Evolutionary conservation across 208 protist species (phyloP).

Genomic region (Acanthamoeba lugdunensis): DNA sequence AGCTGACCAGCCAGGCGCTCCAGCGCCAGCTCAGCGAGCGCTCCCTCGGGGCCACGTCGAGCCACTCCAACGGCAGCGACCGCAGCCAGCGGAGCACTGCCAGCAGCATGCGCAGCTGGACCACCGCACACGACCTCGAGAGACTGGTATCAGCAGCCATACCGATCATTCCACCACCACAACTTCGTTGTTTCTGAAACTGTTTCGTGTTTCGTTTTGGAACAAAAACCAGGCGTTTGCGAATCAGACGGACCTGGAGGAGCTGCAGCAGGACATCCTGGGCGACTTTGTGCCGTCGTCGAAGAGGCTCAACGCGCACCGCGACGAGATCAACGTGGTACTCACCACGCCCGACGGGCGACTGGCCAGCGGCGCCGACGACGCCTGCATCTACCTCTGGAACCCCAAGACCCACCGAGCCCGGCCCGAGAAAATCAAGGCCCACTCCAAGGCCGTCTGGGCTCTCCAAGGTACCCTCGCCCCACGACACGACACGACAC

Average conservation of each 20-base stretch:
- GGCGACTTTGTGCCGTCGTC: not conserved
- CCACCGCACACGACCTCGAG: not conserved
- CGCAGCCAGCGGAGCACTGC: not conserved
- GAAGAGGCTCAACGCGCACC: not conserved
- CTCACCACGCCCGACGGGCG: not conserved
- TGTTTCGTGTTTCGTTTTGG: not conserved
- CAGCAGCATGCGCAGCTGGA: not conserved
- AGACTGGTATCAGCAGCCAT: not conserved
- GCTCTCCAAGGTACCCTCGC: not conserved
- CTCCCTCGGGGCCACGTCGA: not conserved
- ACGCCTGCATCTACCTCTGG: not conserved
- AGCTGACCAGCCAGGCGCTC: not conserved
- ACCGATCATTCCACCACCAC: not conserved
- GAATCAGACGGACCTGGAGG: not conserved
- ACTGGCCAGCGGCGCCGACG: not conserved
- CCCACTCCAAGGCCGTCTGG: conserved; percentile 11
- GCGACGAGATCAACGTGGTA: not conserved
- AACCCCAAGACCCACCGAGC: not conserved
- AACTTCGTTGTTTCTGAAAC: not conserved
- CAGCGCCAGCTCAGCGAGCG: conserved; percentile 17
- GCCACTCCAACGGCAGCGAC: not conserved
- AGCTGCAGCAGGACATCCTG: conserved; percentile 48
- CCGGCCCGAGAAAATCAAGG: not conserved
- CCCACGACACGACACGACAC: not conserved
- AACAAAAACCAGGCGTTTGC: not conserved